These are phyloP conservation scores for Emmonsiellopsis sp. DNA, from an alignment of 2,329 filamentous ascomycete species.

Conservation along the genomic window DNA sequence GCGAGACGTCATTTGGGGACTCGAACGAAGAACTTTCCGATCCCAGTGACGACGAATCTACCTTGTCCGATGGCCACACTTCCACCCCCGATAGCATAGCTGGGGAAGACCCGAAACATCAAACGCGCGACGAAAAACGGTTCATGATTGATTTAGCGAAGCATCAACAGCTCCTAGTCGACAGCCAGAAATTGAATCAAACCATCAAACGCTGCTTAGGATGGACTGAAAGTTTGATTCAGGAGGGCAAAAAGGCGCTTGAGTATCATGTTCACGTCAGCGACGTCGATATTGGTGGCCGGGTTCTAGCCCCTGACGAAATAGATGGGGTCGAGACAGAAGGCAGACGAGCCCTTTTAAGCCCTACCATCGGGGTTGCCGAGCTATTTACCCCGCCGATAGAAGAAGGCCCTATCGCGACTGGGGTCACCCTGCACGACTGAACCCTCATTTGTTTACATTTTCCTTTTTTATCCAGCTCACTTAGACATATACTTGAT, in stretches of 20 bases:
- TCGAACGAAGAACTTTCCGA: constrained; percentile 30
- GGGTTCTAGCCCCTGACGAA: constrained; percentile 65
- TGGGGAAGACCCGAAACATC: constrained; percentile 40
- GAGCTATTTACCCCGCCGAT: neutral
- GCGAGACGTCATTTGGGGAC: constrained; percentile 20
- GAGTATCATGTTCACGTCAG: constrained; percentile 69
- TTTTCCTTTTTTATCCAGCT: neutral
- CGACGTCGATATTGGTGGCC: constrained; percentile 72
- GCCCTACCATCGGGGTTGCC: constrained; percentile 13
- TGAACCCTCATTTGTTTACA: neutral
- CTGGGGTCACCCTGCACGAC: neutral
- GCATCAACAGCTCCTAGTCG: constrained; percentile 78
- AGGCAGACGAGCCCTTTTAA: constrained; percentile 24
- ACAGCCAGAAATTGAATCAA: constrained; percentile 92
- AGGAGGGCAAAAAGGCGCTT: constrained; percentile 77
- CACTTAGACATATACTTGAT: neutral
- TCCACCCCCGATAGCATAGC: constrained; percentile 24
- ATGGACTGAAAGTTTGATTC: constrained; percentile 85
- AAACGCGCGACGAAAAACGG: constrained; percentile 69
- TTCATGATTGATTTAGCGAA: constrained; percentile 78
- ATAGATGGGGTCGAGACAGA: constrained; percentile 31
- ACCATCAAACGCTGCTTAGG: constrained; percentile 81
- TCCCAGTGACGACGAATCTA: constrained; percentile 27
- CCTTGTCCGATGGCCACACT: constrained; percentile 27
- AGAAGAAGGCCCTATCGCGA: neutral